These are phyloP conservation scores for Coelastrella sp. DNA, from an alignment of 139 green algal genomes.

Conservation along the genomic window DNA sequence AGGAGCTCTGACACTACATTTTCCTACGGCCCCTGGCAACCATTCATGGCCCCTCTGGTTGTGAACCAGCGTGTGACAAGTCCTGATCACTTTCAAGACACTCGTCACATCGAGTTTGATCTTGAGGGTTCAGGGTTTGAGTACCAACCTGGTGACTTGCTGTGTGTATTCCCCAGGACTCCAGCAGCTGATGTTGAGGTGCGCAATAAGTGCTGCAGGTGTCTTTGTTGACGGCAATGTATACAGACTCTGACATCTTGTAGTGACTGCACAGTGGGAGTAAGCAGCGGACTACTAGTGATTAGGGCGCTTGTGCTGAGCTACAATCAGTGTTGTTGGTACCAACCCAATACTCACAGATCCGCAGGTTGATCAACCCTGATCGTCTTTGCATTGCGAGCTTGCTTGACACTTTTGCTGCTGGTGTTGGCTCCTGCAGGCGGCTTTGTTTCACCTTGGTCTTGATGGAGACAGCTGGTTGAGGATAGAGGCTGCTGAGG, in stretches of 20 bases:
- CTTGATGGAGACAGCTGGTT: constrained; percentile 63
- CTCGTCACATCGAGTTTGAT: constrained; percentile 84
- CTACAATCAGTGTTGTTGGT: no score
- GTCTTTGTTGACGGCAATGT: no score
- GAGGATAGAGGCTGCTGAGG: constrained; percentile 54
- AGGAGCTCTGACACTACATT: not conserved
- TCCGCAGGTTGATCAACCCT: no score
- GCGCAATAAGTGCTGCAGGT: no score
- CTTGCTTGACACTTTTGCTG: not conserved
- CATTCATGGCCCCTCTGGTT: constrained; percentile 70
- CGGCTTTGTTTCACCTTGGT: constrained; percentile 63
- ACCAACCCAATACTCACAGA: no score
- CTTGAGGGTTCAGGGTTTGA: constrained; percentile 59
- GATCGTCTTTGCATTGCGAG: no score
- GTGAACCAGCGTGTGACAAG: constrained; percentile 81
- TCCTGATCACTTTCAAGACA: constrained; percentile 84
- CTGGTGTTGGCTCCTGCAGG: constrained; percentile 15
- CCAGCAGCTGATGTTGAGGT: constrained; percentile 48
- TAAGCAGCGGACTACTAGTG: no score
- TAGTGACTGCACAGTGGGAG: no score
- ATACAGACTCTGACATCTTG: no score
- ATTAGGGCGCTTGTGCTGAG: no score
- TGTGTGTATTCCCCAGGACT: constrained; percentile 78
- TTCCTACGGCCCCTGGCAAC: constrained; percentile 58
- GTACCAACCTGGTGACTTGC: constrained; percentile 85